These are phyloP conservation scores for Rhizoclosmatium sp. DNA, from an alignment of 192 early-diverging fungal genomes.

Conservation along the genomic window DNA sequence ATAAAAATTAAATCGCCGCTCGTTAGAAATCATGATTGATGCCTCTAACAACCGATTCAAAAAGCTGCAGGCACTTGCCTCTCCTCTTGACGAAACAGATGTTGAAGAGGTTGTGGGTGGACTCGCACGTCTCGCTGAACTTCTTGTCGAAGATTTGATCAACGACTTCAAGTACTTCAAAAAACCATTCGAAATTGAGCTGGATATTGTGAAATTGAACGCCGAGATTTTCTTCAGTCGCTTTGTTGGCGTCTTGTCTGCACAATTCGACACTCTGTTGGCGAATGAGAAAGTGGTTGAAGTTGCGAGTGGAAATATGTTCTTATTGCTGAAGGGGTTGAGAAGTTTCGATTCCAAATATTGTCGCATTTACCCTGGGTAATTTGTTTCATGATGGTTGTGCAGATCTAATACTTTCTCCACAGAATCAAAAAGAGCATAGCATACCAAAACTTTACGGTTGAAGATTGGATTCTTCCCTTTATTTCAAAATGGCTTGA, in stretches of 20 bases:
- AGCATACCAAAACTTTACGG: constrained; percentile 46
- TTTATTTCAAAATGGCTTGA: constrained; percentile 59
- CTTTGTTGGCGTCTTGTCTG: constrained; percentile 20
- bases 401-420: not conserved
- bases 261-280: constrained; percentile 2
- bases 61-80: constrained; percentile 49
- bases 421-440: constrained; percentile 40
- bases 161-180: constrained; percentile 58
- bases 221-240: constrained; percentile 1
- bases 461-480: constrained; percentile 62
- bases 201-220: constrained; percentile 49
- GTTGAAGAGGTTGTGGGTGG: constrained; percentile 57
- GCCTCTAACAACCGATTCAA: constrained; percentile 52
- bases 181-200: constrained; percentile 56
- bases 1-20: not conserved
- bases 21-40: constrained; percentile 42
- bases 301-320: constrained; percentile 14
- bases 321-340: constrained; percentile 4
- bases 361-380: constrained; percentile 8
- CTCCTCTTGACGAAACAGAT: constrained; percentile 61
- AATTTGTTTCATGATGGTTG: not conserved
- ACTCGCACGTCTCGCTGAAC: constrained; percentile 51
- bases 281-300: not conserved
- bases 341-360: constrained; percentile 20
- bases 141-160: constrained; percentile 59